phyloP scores from a whole-genome alignment of 176 grass and related monocot species.

The Raddia distichophylla region DNA sequence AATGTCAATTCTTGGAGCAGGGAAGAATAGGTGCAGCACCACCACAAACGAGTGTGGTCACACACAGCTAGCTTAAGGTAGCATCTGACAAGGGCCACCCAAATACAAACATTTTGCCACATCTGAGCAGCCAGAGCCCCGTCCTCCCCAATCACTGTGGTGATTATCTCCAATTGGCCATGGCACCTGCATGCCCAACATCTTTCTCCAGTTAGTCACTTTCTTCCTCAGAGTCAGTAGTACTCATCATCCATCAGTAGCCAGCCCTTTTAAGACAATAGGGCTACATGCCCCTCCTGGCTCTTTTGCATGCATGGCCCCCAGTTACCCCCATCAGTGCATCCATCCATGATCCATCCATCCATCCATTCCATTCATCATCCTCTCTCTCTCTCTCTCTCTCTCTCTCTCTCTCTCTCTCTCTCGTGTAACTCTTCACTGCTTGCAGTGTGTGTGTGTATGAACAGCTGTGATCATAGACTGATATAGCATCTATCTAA shows the following conservation, averaged over 20 bases:
- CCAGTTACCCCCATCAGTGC: background rate
- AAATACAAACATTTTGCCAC: conserved; percentile 38
- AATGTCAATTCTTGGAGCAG: conserved; percentile 42
- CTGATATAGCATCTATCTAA: background rate
- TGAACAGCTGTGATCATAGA: too few species aligned
- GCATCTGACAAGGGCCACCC: conserved; percentile 3
- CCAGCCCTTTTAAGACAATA: conserved; percentile 49
- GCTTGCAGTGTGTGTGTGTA: background rate
- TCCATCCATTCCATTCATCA: background rate
- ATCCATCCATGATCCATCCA: background rate
- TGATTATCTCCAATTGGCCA: conserved; percentile 43
- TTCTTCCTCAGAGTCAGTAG: conserved; percentile 47
- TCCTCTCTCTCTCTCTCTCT: background rate
- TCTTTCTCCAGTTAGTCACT: conserved; percentile 70
- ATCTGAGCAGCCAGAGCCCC: conserved; percentile 35
- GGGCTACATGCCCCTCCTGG: conserved; percentile 22
- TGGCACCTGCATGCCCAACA: conserved; percentile 53
- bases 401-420: too few species aligned
- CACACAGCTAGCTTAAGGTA: background rate
- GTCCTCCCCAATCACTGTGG: conserved; percentile 45
- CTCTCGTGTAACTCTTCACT: background rate
- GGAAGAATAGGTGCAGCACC: background rate
- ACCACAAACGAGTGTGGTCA: conserved; percentile 28
- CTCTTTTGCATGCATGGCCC: conserved; percentile 5
- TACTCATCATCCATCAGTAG: conserved; percentile 36